Conservation (phyloP, 1,284 basidiomycete genomes). For the Singerocomus rubriflavus region DNA sequence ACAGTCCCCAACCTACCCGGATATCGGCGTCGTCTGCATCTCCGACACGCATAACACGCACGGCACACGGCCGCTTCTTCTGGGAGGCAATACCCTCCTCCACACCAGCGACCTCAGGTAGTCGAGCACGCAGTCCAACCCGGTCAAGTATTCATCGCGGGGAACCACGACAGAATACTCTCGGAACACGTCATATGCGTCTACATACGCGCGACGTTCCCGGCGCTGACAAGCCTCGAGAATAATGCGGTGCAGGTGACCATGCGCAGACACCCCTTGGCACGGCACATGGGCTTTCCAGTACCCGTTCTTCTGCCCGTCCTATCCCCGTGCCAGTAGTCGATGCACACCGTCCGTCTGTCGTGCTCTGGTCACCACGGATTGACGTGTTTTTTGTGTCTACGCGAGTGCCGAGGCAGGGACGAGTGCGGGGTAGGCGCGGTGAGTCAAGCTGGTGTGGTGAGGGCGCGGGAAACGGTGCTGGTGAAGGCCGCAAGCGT, state of each 20-base stretch:
- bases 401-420: neutral
- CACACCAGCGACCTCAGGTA: constrained; percentile 41
- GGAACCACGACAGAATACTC: constrained; percentile 19
- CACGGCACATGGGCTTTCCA: constrained; percentile 18
- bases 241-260: constrained; percentile 11
- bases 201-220: constrained; percentile 13
- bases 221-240: constrained; percentile 16
- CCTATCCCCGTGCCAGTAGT: neutral
- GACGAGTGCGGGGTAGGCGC: neutral
- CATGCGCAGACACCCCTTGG: constrained; percentile 17
- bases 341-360: constrained; percentile 1
- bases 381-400: constrained; percentile 14
- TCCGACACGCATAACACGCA: constrained; percentile 38
- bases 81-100: constrained; percentile 44
- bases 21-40: constrained; percentile 39
- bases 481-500: constrained; percentile 15
- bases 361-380: constrained; percentile 10
- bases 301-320: constrained; percentile 11
- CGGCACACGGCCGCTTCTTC: constrained; percentile 27
- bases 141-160: constrained; percentile 21
- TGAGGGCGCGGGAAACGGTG: constrained; percentile 18
- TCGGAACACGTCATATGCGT: constrained; percentile 8
- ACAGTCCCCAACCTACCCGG: neutral
- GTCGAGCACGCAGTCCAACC: constrained; percentile 16
- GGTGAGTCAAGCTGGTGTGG: constrained; percentile 15